Evolutionary conservation across 352 stramenopile genomes (phyloP).

Genomic region (Phytophthora sp.): DNA sequence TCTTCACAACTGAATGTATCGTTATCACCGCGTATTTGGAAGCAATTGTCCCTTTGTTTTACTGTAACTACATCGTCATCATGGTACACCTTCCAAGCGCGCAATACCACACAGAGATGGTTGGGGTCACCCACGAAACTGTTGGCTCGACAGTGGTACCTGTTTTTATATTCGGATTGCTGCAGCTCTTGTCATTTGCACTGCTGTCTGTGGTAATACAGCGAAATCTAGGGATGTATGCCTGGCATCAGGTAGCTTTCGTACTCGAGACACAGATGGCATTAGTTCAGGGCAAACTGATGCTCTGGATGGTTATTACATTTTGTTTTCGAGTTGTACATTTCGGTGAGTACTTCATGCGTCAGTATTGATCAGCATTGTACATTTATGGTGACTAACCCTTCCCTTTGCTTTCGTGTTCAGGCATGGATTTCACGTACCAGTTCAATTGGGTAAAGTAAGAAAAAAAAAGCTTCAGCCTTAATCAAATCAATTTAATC

Average conservation of each 20-base stretch:
- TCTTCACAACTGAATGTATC: conserved; percentile 35
- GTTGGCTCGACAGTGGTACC: background rate
- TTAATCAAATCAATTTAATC: too few species aligned
- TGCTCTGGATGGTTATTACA: conserved; percentile 6
- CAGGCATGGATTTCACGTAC: conserved; percentile 10
- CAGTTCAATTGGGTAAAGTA: background rate
- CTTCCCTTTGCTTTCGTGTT: background rate
- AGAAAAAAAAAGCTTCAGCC: background rate
- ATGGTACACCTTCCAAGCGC: conserved; percentile 25
- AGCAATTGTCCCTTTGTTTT: conserved; percentile 37
- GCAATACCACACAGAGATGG: conserved; percentile 10
- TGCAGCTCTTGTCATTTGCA: conserved; percentile 29
- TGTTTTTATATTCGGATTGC: conserved; percentile 14
- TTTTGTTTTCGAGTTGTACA: conserved; percentile 7
- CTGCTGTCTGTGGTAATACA: conserved; percentile 14
- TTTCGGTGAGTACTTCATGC: conserved; percentile 1
- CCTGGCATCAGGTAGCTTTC: conserved; percentile 28
- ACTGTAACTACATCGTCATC: conserved; percentile 7
- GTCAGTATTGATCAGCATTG: background rate
- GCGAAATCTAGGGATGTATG: conserved; percentile 8
- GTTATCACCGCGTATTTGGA: conserved; percentile 38
- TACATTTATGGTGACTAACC: too few species aligned
- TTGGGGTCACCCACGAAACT: background rate
- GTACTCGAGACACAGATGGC: conserved; percentile 32
- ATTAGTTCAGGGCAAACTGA: conserved; percentile 22